Base-by-base conservation (phyloP, 352 stramenopile species). In the Phytophthora cactorum region DNA sequence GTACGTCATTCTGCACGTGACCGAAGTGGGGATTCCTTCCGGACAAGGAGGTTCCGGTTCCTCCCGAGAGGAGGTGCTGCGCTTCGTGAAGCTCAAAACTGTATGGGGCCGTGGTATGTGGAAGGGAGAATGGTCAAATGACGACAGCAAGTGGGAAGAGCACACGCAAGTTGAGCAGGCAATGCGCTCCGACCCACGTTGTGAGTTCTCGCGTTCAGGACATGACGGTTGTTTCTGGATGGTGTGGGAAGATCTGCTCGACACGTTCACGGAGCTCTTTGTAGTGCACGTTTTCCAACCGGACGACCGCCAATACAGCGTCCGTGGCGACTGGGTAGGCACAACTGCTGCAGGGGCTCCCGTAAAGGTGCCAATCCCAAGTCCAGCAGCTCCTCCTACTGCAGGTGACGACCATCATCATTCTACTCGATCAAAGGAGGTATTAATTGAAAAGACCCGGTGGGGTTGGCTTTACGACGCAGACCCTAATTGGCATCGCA, bases 401-500 rank as follows among this genome's bases (percentile, higher is more conserved):
- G 63, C 50, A 38, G 45, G 49, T 12, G 53, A 71, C 5, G 69
- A 74, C 32, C 52, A 63, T 22, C 34, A 59, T 27, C 64, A 73
- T 36, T 4, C 15, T 17, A 15, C 43, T 45, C 57, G 53, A 2
- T 63, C 50, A 17, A 72, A 72, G 57, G 84, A 90, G 32, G 69
- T 44, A 4, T 34, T 67, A 14, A 86, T 92, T 51, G 72, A 74
- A 11, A 82, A 84, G 44, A 92, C 81, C n/a, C 81, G 86, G 43
- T 94, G 86, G 84, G 72, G 49, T 17, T 81, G 91, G 32, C 56
- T 89, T 29, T 54, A 55, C 2, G 91, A 97, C 59, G 81, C 75
- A 7, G 91, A 98, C 49, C 72, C 89, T 6, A 92, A 87, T 45
- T 98, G 92, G 92, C 91, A 97, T 70, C 92, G 93, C 38, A 98